Percentiles rank a stretch among this genome's conserved stretches.
Evolutionary conservation across 768 basidiomycete genomes (phyloP).

Genomic region (Mrakia hoshinonis): DNA sequence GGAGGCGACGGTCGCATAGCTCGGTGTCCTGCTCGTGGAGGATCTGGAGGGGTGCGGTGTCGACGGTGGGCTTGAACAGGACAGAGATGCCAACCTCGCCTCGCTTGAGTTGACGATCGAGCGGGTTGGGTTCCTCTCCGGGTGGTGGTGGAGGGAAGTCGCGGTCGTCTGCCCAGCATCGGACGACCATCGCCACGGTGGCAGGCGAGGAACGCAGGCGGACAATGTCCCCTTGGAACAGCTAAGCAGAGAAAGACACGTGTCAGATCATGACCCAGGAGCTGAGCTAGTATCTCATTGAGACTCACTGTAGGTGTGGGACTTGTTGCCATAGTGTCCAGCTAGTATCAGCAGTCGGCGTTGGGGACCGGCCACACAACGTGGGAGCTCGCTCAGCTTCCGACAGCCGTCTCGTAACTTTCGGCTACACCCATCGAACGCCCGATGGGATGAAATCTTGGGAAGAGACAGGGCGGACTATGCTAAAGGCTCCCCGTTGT

Average conservation of each 20-base stretch:
- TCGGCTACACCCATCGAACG: too few relatives aligned
- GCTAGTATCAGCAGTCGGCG: too few relatives aligned
- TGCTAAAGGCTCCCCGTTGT: too few relatives aligned
- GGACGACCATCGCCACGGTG: conserved; percentile 20
- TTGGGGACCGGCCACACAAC: too few relatives aligned
- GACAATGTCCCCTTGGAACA: conserved; percentile 22
- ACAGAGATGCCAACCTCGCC: conserved; percentile 8
- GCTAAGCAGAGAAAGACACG: background rate
- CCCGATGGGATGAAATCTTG: too few relatives aligned
- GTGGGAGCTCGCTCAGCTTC: too few relatives aligned
- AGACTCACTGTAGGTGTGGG: background rate
- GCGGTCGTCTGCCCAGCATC: conserved; percentile 2
- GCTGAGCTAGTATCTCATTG: background rate
- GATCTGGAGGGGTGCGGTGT: conserved; percentile 6
- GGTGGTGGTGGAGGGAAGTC: background rate
- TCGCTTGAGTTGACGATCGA: conserved; percentile 5
- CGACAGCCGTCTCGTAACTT: too few relatives aligned
- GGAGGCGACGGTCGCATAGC: conserved; percentile 17
- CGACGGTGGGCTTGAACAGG: background rate
- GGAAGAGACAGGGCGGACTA: too few relatives aligned
- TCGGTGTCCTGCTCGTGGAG: conserved; percentile 1
- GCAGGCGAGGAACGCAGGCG: background rate
- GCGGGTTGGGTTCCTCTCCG: background rate
- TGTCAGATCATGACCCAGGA: background rate
- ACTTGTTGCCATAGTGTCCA: too few relatives aligned